These are phyloP conservation scores for Yarrowia divulgata DNA, from an alignment of 805 yeast genomes.

Conservation along the genomic window DNA sequence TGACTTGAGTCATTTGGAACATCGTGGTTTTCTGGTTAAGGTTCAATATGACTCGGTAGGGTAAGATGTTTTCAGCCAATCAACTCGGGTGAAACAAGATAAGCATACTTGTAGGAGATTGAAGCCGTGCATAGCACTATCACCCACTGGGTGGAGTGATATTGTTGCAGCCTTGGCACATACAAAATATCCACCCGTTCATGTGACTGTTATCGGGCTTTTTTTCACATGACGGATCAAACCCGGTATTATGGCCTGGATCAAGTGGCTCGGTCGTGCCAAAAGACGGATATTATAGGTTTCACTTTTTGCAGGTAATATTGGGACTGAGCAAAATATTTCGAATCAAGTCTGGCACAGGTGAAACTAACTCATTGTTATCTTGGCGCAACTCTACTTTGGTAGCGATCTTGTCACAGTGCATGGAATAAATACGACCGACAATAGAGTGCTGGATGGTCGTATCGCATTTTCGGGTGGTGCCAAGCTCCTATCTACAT, in stretches of 20 bases:
- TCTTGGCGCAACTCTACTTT: conserved; percentile 3
- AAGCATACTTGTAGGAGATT: not conserved
- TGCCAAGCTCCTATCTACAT: no score
- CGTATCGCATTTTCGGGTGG: no score
- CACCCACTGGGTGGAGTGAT: not conserved
- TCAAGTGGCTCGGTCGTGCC: not conserved
- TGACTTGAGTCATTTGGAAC: not conserved
- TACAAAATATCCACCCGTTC: no score
- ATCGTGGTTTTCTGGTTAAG: not conserved
- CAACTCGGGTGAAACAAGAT: not conserved
- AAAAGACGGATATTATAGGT: not conserved
- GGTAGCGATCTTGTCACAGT: not conserved
- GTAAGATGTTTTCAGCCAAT: not conserved
- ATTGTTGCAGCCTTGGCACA: not conserved
- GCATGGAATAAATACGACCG: conserved; percentile 14
- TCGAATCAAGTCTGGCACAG: not conserved
- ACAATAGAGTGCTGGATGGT: not conserved
- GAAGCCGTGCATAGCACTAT: conserved; percentile 8
- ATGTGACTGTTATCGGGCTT: no score
- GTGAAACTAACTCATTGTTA: conserved; percentile 4
- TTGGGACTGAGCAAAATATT: not conserved
- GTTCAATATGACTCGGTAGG: conserved; percentile 5
- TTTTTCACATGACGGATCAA: no score
- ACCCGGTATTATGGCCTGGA: no score
- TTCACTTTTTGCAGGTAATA: not conserved